These are phyloP conservation scores for Camellia oleifera DNA, from an alignment of 179 eudicot genomes.

Conservation along the genomic window DNA sequence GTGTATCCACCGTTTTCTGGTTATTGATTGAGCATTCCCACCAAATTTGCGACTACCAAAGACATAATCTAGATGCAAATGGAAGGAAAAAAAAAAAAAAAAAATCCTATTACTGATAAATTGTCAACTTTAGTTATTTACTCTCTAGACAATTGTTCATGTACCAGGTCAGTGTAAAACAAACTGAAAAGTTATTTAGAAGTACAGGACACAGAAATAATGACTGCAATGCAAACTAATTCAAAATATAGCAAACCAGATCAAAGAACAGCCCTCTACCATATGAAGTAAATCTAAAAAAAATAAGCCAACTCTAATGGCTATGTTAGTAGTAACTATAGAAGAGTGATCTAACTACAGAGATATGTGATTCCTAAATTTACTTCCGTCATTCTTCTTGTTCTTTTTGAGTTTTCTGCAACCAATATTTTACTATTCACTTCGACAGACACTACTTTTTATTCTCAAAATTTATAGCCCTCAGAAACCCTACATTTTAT, in stretches of 20 bases:
- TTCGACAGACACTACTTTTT: no score
- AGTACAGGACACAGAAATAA: background rate
- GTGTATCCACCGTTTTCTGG: constrained; percentile 84
- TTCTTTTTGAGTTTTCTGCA: no score
- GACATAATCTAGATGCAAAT: constrained; percentile 60
- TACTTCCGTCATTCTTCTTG: no score
- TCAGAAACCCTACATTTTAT: no score
- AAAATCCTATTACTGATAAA: background rate
- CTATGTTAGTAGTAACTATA: background rate
- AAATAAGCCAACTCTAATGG: background rate
- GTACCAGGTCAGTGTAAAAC: background rate
- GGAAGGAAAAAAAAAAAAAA: background rate
- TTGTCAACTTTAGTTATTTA: background rate
- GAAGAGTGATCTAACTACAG: background rate
- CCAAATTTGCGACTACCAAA: constrained; percentile 87
- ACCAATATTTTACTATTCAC: no score
- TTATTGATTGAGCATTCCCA: constrained; percentile 94
- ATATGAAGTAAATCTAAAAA: background rate
- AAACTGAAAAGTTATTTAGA: background rate
- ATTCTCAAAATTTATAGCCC: no score
- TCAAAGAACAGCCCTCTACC: background rate
- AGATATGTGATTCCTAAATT: no score
- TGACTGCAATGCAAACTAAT: background rate
- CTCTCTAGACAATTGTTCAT: background rate
- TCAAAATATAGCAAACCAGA: background rate